Base-by-base conservation (phyloP, 1,284 basidiomycete genomes). In the Cryptococcus sp. region DNA sequence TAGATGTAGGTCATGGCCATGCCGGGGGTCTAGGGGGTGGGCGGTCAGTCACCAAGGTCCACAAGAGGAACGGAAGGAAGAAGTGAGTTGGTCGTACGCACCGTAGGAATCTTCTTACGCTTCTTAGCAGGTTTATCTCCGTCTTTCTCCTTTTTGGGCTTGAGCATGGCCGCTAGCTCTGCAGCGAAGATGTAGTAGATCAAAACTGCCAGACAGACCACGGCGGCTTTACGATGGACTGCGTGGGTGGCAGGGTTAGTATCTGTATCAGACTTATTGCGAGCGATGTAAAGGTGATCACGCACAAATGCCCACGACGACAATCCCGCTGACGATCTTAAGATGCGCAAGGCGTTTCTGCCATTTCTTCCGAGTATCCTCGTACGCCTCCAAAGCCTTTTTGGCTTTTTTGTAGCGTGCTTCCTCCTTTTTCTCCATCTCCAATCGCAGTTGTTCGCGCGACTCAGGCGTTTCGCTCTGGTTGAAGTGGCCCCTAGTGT, bases 1-100 rank as follows among this genome's bases (percentile, higher is more conserved):
- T 70, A 73, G 3, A 73, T 54, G 44, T 73, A 73, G 3, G 72
- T 72, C 63, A 73, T 66, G 4, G 64, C 72, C 67, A 73, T 69
- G 3, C 72, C 68, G 16, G 72, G 72, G 4, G 59, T 62, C 66
- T 72, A 39, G 16, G 7, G 20, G 20, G 6, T 29, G 19, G 8
- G 40, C 50, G 40, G 38, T 25, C 15, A 19, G 7, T 16, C 15
- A 26, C 7, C 20, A 34, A 6, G 44, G 10, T 7, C 11, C 45
- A 17, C 34, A 17, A 6, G 46, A 22, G 46, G 44, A 47, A 44
- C 22, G 23, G 29, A 29, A 17, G 26, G 15, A 17, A 11, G 15
- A 15, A 48, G 5, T 50, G 6, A 19, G n/a, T 6, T 25, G 5
- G 37, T 13, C 26, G 34, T 10, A 64, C 69, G 53, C 39, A 68